Base-by-base conservation (phyloP, 805 yeast species). In the Hanseniaspora lachancei region DNA sequence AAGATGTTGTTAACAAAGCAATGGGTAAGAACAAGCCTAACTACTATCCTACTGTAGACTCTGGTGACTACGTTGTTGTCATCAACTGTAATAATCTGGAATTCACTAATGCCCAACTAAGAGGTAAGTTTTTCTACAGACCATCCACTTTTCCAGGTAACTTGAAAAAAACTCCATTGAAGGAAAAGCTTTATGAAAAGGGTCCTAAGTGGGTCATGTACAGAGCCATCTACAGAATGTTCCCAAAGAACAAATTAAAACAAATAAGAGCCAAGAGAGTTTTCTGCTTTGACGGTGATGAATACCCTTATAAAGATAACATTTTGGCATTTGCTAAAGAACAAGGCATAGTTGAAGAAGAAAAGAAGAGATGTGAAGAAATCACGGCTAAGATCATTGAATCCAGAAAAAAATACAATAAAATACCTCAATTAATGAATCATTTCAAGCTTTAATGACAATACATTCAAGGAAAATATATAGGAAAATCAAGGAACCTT, bases 21-120 rank as follows among this genome's bases (percentile, higher is more conserved):
- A 88, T 86, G 71, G 99, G 99, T n/a, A 93, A 93, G 69, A 97
- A 93, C 72, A 93, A 93, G 74, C 99, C 99, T 4, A 78, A 88
- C 0, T 84, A 72, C 61, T 87, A 89, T 63, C 80, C 79, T 32
- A 77, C 84, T 9, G 65, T 84, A 67, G 99, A 93, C 71, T 80
- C 82, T 60, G 99, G 99, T 15, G 99, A 93, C 70, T 93, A 89
- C 65, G 97, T 93, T 13, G 97, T 93, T 13, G 96, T 91, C 2
- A 86, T 97, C 15, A 95, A 93, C 72, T 89, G 96, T 65, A 77
- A 86, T 57, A 80, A 80, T 60, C 68, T 93, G 63, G 82, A 81
- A 61, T 75, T 84, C n/a, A 82, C 96, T 0, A 97, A 97, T 60
- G 83, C 81, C 58, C 91, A 93, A 68, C 68, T 89, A 64, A 71